Conservation (phyloP, 2,329 filamentous ascomycete species). For the Bipolaris zeicola region DNA sequence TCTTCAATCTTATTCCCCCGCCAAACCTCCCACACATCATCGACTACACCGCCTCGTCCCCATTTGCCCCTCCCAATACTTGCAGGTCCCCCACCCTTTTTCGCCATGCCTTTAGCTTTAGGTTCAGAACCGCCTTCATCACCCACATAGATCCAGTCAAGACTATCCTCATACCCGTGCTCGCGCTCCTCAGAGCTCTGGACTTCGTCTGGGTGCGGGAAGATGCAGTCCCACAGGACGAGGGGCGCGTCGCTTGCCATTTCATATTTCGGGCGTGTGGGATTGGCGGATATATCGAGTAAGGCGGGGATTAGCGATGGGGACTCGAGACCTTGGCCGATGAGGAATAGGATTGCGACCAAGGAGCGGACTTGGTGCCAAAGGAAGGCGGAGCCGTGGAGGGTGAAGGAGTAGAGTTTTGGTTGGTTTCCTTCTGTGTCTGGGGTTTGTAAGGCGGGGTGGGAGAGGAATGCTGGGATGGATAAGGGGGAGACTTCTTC, state of each 20-base stretch:
- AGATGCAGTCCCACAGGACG: constrained; percentile 95
- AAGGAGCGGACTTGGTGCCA: constrained; percentile 99
- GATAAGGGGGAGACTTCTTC: constrained; percentile 52
- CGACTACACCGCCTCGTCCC: constrained; percentile 44
- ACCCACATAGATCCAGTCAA: constrained; percentile 81
- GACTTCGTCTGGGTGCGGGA: constrained; percentile 61
- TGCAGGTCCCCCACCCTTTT: constrained; percentile 15
- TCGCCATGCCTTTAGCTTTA: constrained; percentile 23
- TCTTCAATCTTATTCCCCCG: constrained; percentile 87
- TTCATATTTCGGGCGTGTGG: constrained; percentile 81
- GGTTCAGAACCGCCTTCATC: constrained; percentile 64
- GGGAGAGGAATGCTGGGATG: constrained; percentile 35
- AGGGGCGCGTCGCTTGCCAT: constrained; percentile 91
- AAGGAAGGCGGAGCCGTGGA: constrained; percentile 89
- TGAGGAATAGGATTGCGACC: constrained; percentile 87
- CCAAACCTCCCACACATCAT: constrained; percentile 81
- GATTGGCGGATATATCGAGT: constrained; percentile 72
- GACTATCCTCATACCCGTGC: constrained; percentile 59
- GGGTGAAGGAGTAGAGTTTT: constrained; percentile 84
- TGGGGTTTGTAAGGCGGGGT: constrained; percentile 29
- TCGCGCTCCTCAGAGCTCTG: constrained; percentile 49
- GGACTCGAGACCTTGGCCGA: constrained; percentile 84
- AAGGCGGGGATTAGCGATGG: constrained; percentile 75
- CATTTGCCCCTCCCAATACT: constrained; percentile 39
- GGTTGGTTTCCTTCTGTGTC: constrained; percentile 29